Evolutionary conservation across 768 basidiomycete species (phyloP), one percentile per base, ranked within the genome.

Genomic region (Pleurotus eryngii): DNA sequence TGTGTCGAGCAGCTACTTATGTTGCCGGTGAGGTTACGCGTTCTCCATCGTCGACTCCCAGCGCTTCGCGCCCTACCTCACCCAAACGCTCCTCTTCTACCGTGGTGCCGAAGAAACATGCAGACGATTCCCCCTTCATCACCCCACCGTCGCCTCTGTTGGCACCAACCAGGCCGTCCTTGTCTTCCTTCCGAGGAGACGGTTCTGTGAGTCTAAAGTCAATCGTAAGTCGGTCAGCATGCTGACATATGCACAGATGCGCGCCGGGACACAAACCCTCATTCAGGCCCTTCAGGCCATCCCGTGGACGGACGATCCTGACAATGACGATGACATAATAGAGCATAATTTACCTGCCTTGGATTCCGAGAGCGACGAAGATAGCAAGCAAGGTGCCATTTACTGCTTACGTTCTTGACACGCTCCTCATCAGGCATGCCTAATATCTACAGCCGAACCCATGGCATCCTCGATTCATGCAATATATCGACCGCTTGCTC

Each of bases 271-370:
- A 2, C 92, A 94, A 67, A 90, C 92, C 2, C 82, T 94, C 49
- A 93, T 94, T 39, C 92, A 93, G 72, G 92, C 90, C 3, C 76
- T 94, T 12, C 92, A 93, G 64, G 92, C 90, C 1, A 76, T 93
- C 42, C 92, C 92, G 17, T 90, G 86, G 87, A 78, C 81, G 35
- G 84, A 85, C 40, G 81, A 79, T 58, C 77, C 81, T 7, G 88
- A 92, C 60, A 84, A 84, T 56, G 86, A 87, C 30, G 87, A 89
- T 40, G 89, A 86, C 48, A 70, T 77, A 26, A 64, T 76, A 9
- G 70, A 74, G 58, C 76, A 75, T 47, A 71, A 76, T 49, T 65
- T 69, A 3, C 72, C 71, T 56, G 72, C 77, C 27, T 70, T 70
- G 12, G 81, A 82, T 55, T 76, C 79, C 0, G 86, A 88, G 47